A percentile compares a stretch with the other conserved stretches of the same genome.
Evolutionary conservation across 257 asterid genomes (phyloP).

Genomic region (Penstemon eatonii): DNA sequence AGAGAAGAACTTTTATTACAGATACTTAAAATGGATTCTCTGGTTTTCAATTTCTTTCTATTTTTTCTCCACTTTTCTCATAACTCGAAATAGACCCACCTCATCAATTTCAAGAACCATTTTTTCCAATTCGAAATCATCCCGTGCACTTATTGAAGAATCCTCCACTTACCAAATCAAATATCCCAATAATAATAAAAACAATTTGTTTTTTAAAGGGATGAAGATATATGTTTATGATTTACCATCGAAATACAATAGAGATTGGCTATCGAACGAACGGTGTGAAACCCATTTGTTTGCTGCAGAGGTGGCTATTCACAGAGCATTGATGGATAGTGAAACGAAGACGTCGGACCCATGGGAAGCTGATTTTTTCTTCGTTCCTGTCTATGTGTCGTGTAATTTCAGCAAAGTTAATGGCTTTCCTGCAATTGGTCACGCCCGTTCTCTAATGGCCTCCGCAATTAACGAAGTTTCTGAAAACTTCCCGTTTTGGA

Average conservation of each 20-base stretch:
- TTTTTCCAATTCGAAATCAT: slow-evolving; percentile 44
- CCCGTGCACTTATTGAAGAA: slow-evolving; percentile 65
- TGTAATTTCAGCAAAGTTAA: slow-evolving; percentile 86
- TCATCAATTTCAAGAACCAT: slow-evolving; percentile 39
- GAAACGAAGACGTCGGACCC: slow-evolving; percentile 61
- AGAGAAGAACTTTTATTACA: slow-evolving; percentile 34
- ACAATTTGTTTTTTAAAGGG: slow-evolving; percentile 28
- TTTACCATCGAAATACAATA: slow-evolving; percentile 65
- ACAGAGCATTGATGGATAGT: slow-evolving; percentile 50
- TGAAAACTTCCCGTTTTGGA: slow-evolving; percentile 70
- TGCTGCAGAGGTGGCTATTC: slow-evolving; percentile 91
- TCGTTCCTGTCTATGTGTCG: slow-evolving; percentile 85
- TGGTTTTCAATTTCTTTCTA: slow-evolving; percentile 65
- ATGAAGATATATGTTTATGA: slow-evolving; percentile 68
- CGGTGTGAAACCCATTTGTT: slow-evolving; percentile 76
- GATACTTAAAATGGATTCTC: slow-evolving; percentile 68
- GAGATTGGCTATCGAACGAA: slow-evolving; percentile 60
- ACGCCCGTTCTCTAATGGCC: slow-evolving; percentile 67
- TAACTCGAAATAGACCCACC: slow-evolving; percentile 40
- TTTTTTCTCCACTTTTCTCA: slow-evolving; percentile 57
- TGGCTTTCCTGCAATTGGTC: slow-evolving; percentile 93
- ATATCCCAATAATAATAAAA: background rate
- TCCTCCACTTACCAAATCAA: slow-evolving; percentile 7
- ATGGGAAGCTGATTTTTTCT: slow-evolving; percentile 76
- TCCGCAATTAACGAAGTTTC: slow-evolving; percentile 56